Base-by-base conservation (phyloP, 768 basidiomycete genomes). In the Tylopilus sp. region DNA sequence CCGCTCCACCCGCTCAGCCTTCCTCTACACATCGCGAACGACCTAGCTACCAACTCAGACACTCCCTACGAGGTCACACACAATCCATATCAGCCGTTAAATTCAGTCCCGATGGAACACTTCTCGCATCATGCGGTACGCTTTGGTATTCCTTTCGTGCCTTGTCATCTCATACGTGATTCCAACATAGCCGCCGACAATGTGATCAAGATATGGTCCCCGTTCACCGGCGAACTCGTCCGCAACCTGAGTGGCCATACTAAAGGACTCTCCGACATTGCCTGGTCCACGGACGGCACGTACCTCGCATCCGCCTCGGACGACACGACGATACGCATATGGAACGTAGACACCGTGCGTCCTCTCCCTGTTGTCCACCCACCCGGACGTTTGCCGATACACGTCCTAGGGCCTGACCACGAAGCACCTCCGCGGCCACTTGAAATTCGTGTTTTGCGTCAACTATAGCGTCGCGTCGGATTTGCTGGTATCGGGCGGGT, bases 221-320 rank as follows among this genome's bases (percentile, higher is more conserved):
- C 88, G 2, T 83, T 83, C 53, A 89, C 88, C 3, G 88, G 89
- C 1, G 80, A 86, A 62, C 80, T 88, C 55, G 78, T 89, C 47
- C 79, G 85, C 45, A 88, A 88, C 61, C 72, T 91, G 23, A 78
- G 71, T 42, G 88, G 89, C 2, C 89, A 92, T 61, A 80, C 85
- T 3, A 78, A 82, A 66, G 95, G 95, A 1, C 76, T 97, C 33
- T 94, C 91, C 25, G 91, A 95, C 65, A 77, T 98, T 46, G 77
- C 91, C 1, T 95, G 94, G 88, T 90, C 93, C 7, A 76, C 85
- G 10, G 88, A 97, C 66, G 87, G 87, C 58, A 71, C 77, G 20
- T 83, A 84, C 69, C 75, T 98, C 23, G 93, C 95, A 0, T 93
- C 91, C 25, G 94, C 91, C 0, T 95, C 91, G 3, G 95, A 98